Base-by-base conservation (phyloP, 1,284 basidiomycete species). In the Rhodotorula sp. region DNA sequence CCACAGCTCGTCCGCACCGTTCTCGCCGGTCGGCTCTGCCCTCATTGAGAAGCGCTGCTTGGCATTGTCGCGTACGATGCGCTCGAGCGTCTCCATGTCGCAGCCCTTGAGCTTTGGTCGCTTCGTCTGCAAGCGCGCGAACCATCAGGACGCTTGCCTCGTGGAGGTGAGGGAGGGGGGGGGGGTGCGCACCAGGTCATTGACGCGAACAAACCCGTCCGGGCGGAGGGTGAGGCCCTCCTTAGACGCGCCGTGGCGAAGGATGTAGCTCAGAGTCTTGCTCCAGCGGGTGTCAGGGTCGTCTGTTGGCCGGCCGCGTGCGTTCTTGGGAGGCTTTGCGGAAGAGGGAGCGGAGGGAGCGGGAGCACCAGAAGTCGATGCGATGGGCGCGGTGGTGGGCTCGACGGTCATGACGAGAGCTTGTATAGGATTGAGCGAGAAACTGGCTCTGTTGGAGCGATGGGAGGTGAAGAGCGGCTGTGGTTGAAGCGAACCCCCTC, bases 251-350 rank as follows among this genome's bases (percentile, higher is more conserved):
- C 91, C 91, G 81, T 96, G 93, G 6, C 92, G 86, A 9, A 96
- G 85, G 37, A 96, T 85, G 85, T 91, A 95, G 0, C 91, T 88
- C 0, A 96, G 82, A 0, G 91, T 89, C 80, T 94, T 93, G 29
- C 90, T 91, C 32, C 90, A 82, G 34, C 82, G 77, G 2, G 85
- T 83, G 56, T 84, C 83, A 32, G 82, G 82, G n/a, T 81, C 77
- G 66, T 85, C 84, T 59, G 80, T 79, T 2, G 82, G 81, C 46
- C 83, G 76, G 25, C 79, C 81, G 37, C 78, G 77, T 7, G 77
- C 76, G 12, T 56, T 64, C 37, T 59, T 61, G n/a, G 66, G 41
- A 5, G 69, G 69, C 60, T 71, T 67, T 15, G 64, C 13, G 32
- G 46, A 17, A 27, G 48, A 13, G 3, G 53, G 34, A 27, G 68